A percentile compares a stretch with the other conserved stretches of the same genome.
Conservation (phyloP, 2,329 filamentous ascomycete species). For the Trichoderma semiorbis region DNA sequence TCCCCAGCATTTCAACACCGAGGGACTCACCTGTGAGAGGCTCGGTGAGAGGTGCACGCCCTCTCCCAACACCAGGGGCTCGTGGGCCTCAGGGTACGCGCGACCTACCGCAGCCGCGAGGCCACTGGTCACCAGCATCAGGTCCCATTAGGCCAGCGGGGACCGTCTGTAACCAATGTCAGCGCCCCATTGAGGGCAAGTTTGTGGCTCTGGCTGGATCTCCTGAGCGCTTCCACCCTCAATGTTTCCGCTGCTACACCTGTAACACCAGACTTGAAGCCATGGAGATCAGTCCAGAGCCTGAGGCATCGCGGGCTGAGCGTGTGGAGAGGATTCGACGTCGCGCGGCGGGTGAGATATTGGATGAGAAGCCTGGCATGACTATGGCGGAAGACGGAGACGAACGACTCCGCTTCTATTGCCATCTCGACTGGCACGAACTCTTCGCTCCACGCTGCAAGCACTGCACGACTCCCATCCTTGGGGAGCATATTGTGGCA, state of each 20-base stretch:
- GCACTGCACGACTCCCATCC: conserved; percentile 93
- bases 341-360: conserved; percentile 54
- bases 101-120: conserved; percentile 40
- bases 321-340: conserved; percentile 70
- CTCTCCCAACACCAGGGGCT: conserved; percentile 46
- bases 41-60: conserved; percentile 26
- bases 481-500: conserved; percentile 90
- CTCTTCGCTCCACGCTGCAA: conserved; percentile 89
- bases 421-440: conserved; percentile 98
- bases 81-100: conserved; percentile 30
- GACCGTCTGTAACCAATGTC: conserved; percentile 80
- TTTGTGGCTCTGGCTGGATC: conserved; percentile 79
- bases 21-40: conserved; percentile 35
- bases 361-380: conserved; percentile 60
- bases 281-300: conserved; percentile 94
- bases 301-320: conserved; percentile 64
- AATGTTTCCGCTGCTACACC: conserved; percentile 86
- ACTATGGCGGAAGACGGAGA: conserved; percentile 71
- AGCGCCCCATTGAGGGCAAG: conserved; percentile 80
- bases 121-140: conserved; percentile 59
- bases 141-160: conserved; percentile 50
- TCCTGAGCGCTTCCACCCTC: conserved; percentile 77
- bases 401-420: conserved; percentile 79
- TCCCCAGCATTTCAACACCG: conserved; percentile 48
- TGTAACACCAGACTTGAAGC: conserved; percentile 88